These are phyloP conservation scores for Sphenostylis stenocarpa DNA, from an alignment of 306 rosid species.

Conservation along the genomic window DNA sequence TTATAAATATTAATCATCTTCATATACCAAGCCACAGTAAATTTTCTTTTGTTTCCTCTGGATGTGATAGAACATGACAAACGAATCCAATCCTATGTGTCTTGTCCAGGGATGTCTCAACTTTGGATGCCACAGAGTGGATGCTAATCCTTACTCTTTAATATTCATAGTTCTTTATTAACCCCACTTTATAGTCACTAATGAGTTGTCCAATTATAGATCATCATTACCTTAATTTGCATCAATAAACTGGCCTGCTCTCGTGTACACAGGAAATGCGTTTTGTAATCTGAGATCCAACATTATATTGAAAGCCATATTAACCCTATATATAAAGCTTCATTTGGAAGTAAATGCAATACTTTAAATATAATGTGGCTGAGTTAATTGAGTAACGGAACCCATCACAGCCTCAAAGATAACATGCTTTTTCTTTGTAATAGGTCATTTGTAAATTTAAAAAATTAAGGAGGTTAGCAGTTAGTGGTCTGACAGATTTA, in stretches of 20 bases:
- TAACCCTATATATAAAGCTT: background rate
- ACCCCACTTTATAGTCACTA: constrained; percentile 31
- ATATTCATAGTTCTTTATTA: background rate
- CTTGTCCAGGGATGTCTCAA: constrained; percentile 33
- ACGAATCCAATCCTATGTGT: constrained; percentile 47
- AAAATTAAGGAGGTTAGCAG: too few relatives aligned
- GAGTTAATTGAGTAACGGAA: constrained; percentile 27
- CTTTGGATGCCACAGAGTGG: constrained; percentile 36
- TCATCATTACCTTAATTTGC: constrained; percentile 43
- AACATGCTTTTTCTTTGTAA: too few relatives aligned
- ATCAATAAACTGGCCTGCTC: constrained; percentile 35
- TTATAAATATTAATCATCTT: background rate
- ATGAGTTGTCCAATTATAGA: constrained; percentile 57
- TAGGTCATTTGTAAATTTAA: too few relatives aligned
- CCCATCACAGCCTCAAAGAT: constrained; percentile 7
- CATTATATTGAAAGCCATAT: too few relatives aligned
- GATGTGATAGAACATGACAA: constrained; percentile 40
- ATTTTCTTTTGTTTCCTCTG: constrained; percentile 27
- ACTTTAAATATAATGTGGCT: constrained; percentile 20
- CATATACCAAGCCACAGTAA: constrained; percentile 12
- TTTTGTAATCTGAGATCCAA: constrained; percentile 32
- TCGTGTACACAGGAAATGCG: constrained; percentile 32
- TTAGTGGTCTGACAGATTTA: too few relatives aligned
- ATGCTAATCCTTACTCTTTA: constrained; percentile 11
- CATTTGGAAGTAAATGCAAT: constrained; percentile 11